Evolutionary conservation across 306 rosid genomes (phyloP).

Genomic region (Elaeagnus macrophylla): DNA sequence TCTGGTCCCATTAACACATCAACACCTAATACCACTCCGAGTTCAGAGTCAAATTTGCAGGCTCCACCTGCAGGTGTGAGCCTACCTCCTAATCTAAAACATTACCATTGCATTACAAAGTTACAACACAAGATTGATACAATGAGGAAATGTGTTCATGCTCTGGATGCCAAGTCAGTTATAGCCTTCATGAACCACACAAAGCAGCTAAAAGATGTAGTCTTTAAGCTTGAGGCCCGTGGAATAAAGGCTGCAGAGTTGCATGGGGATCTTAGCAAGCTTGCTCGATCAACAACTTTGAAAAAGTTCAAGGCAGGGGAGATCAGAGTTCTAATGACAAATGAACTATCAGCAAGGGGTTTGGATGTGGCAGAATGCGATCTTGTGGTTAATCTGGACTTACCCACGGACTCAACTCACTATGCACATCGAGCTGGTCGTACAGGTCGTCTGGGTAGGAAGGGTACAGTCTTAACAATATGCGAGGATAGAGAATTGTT

Average conservation of each 20-base stretch:
- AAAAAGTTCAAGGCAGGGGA: constrained; percentile 82
- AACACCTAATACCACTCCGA: constrained; percentile 18
- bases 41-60: constrained; percentile 24
- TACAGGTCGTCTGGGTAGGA: constrained; percentile 86
- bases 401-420: constrained; percentile 82
- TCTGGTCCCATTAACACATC: constrained; percentile 41
- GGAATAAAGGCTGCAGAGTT: constrained; percentile 75
- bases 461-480: constrained; percentile 66
- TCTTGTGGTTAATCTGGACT: constrained; percentile 84
- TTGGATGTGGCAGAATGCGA: constrained; percentile 93
- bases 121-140: constrained; percentile 85
- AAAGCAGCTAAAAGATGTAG: constrained; percentile 79
- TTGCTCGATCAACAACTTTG: constrained; percentile 74
- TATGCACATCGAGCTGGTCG: constrained; percentile 95
- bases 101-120: constrained; percentile 66
- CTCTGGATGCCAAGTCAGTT: constrained; percentile 74
- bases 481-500: constrained; percentile 85
- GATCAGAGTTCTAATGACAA: constrained; percentile 72
- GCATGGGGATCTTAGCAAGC: constrained; percentile 96
- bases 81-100: constrained; percentile 75
- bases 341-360: constrained; percentile 88
- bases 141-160: constrained; percentile 79
- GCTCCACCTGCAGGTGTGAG: constrained; percentile 51
- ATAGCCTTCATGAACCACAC: constrained; percentile 94
- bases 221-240: constrained; percentile 86